Evolutionary conservation across 352 stramenopile genomes (phyloP), one percentile per base, ranked within the genome.

Genomic region (Pythium brachiatum): DNA sequence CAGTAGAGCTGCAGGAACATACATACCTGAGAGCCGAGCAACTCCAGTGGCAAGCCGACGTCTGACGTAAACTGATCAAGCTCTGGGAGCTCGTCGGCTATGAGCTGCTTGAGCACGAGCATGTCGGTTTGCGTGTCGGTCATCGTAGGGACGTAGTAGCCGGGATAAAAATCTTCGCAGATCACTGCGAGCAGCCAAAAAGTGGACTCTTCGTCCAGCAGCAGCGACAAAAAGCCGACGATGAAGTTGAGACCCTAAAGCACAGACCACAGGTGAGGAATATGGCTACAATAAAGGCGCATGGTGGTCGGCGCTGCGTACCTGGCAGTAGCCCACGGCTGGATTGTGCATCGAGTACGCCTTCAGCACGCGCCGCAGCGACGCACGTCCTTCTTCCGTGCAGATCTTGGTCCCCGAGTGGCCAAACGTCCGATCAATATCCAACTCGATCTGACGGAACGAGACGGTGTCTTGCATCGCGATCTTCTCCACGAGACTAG

Each of bases 81-180:
- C 9, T 66, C 46, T 20, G 86, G 86, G 16, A 97, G 65, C 34
- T 96, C 83, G 46, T 92, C 79, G 11, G 81, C 76, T 26, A 97
- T 92, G 34, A 97, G 73, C 31, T 90, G 69, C 52, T 95, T 92
- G 5, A 97, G 66, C 27, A 97, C 88, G n/a, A 86, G 68, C 84
- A 96, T 93, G 57, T 97, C 90, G 4, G 85, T 87, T 60, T 96
- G 86, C 16, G 89, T 95, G 26, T 91, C 90, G n/a, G 79, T 72
- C 90, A 97, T 97, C 8, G 81, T 73, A 41, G 86, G 85, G 2
- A 86, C 94, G 66, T 97, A 97, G 60, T 96, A 96, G 1, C 87
- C 88, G 1, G 88, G 89, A 38, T 90, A 89, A 21, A 97, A 62
- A 61, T 97, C 90, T 72, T 97, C 90, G 21, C 89, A 94, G 29